Percentiles rank a stretch among this genome's conserved stretches.
Conservation (phyloP, 345 rosid species). For the Barbarea vulgaris region DNA sequence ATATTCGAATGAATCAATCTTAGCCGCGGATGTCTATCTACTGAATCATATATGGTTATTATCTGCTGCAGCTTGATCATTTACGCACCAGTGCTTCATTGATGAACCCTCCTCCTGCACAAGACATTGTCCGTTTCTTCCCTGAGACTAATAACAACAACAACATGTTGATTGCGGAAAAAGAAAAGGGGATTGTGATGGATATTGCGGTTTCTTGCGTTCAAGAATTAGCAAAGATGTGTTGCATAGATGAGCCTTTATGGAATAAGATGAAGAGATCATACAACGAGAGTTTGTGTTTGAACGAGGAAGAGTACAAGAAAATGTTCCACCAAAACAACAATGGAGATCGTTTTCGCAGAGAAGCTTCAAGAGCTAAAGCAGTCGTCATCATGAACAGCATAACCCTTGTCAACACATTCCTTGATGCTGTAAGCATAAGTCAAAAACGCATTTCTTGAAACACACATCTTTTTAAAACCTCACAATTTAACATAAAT, state of each 20-base stretch:
- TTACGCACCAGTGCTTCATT: not conserved
- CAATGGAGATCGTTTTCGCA: conserved; percentile 42
- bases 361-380: conserved; percentile 61
- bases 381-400: conserved; percentile 49
- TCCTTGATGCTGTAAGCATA: conserved; percentile 66
- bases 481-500: not conserved
- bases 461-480: not conserved
- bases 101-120: not conserved
- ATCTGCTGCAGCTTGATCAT: not conserved
- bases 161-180: conserved; percentile 29
- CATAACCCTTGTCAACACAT: conserved; percentile 50
- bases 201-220: conserved; percentile 55
- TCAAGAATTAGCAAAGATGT: conserved; percentile 60
- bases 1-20: not conserved
- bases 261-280: conserved; percentile 52
- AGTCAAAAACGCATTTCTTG: not conserved
- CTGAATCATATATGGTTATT: conserved; percentile 4
- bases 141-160: conserved; percentile 28
- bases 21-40: not conserved
- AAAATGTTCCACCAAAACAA: conserved; percentile 42
- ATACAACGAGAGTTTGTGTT: conserved; percentile 43
- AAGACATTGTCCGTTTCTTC: not conserved
- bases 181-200: conserved; percentile 46
- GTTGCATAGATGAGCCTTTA: conserved; percentile 46
- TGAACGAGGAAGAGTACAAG: conserved; percentile 61